These are phyloP conservation scores for Emericellopsis atlantica DNA, from an alignment of 2,329 filamentous ascomycete species.

Conservation along the genomic window DNA sequence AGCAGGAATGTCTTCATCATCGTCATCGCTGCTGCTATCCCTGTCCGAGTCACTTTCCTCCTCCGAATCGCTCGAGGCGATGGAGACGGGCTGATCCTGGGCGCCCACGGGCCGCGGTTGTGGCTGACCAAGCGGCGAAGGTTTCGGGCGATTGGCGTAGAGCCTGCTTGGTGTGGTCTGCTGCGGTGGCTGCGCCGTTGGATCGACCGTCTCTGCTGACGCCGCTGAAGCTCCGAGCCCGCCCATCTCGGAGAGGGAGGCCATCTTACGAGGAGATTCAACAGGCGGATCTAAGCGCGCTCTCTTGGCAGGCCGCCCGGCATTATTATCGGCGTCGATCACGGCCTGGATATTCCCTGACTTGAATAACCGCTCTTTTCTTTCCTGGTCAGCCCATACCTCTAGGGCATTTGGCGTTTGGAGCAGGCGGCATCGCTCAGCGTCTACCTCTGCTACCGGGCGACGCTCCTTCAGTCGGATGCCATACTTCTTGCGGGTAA, in stretches of 20 bases:
- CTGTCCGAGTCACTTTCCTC: background rate
- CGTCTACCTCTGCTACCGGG: slow-evolving; percentile 30
- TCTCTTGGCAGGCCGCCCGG: background rate
- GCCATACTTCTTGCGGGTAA: slow-evolving; percentile 45
- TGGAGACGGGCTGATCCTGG: no score
- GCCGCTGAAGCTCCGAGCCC: slow-evolving; percentile 20
- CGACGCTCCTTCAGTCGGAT: slow-evolving; percentile 38
- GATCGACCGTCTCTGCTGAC: slow-evolving; percentile 22
- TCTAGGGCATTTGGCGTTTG: slow-evolving; percentile 1
- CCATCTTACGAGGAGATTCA: slow-evolving; percentile 11
- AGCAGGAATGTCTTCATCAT: slow-evolving; percentile 16
- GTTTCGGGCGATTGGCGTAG: no score
- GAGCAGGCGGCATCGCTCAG: slow-evolving; percentile 25
- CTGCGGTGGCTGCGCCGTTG: slow-evolving; percentile 13
- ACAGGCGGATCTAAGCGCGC: background rate
- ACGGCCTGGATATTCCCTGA: background rate
- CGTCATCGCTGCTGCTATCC: slow-evolving; percentile 5
- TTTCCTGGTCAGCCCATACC: background rate
- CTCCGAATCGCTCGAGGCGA: slow-evolving; percentile 3
- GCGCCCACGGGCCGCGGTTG: no score
- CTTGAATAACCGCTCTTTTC: background rate
- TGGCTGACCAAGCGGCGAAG: no score
- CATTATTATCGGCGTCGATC: background rate
- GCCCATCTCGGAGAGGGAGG: slow-evolving; percentile 18
- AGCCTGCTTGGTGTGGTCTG: no score